phyloP scores from a whole-genome alignment of 1,139 yeast species.

The Pichia sp. region DNA sequence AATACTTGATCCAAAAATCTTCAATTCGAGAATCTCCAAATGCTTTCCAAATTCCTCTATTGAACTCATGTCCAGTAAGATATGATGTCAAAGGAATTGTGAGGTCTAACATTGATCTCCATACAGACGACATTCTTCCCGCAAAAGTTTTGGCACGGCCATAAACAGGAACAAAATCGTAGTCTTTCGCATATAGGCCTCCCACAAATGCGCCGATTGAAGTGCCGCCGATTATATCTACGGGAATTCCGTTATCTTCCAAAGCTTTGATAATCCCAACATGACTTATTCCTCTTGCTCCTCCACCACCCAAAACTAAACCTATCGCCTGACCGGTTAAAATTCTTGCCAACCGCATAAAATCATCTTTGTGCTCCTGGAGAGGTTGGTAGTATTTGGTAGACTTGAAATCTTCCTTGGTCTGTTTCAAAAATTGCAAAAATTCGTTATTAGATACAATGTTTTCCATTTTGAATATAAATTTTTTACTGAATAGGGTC shows the following conservation, averaged over 20 bases:
- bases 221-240: slow-evolving; percentile 93
- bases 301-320: slow-evolving; percentile 94
- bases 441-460: slow-evolving; percentile 31
- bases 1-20: slow-evolving; percentile 90
- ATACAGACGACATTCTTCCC: slow-evolving; percentile 72
- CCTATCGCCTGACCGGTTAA: slow-evolving; percentile 93
- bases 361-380: slow-evolving; percentile 77
- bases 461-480: slow-evolving; percentile 27
- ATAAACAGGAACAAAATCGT: slow-evolving; percentile 84
- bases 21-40: slow-evolving; percentile 91
- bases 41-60: slow-evolving; percentile 93
- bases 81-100: slow-evolving; percentile 94
- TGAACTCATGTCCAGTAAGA: slow-evolving; percentile 95
- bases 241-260: slow-evolving; percentile 92
- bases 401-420: slow-evolving; percentile 25
- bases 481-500: slow-evolving; percentile 23
- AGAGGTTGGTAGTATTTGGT: slow-evolving; percentile 41
- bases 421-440: slow-evolving; percentile 26
- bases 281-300: slow-evolving; percentile 93
- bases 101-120: slow-evolving; percentile 81
- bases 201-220: slow-evolving; percentile 96
- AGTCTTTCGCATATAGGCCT: slow-evolving; percentile 88
- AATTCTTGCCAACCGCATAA: slow-evolving; percentile 81
- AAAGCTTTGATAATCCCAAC: slow-evolving; percentile 87
- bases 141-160: slow-evolving; percentile 88